phyloP scores from a whole-genome alignment of 139 green algal species.

The Chlorella sp. region DNA sequence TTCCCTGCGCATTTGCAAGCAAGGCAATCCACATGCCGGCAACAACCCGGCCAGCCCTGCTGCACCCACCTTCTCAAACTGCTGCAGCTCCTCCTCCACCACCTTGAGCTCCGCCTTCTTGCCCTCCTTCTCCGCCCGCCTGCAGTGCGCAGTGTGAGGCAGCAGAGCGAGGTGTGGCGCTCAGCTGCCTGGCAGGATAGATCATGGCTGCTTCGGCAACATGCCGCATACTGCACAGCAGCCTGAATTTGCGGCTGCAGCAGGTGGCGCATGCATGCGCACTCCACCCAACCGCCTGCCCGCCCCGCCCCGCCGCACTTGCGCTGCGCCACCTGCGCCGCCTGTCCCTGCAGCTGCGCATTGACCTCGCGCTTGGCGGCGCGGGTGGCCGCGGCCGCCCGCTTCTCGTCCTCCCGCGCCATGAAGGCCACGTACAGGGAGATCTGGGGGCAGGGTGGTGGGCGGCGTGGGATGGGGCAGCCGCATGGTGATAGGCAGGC shows the following conservation, averaged over 20 bases:
- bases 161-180: no score
- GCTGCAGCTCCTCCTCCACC: neutral
- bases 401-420: conserved; percentile 18
- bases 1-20: no score
- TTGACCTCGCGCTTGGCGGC: neutral
- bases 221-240: no score
- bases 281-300: neutral
- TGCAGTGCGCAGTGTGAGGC: neutral
- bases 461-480: no score
- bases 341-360: neutral
- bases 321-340: neutral
- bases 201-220: neutral
- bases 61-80: conserved; percentile 12
- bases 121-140: conserved; percentile 13
- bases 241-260: no score
- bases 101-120: conserved; percentile 20
- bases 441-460: neutral
- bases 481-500: no score
- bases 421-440: conserved; percentile 31
- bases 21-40: no score
- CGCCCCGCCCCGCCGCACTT: neutral
- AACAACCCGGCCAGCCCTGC: neutral
- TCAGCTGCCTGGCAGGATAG: no score
- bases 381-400: neutral
- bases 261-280: neutral